Evolutionary conservation across 371 early-diverging fungal genomes (phyloP).

Genomic region (Lichtheimia ramosa): DNA sequence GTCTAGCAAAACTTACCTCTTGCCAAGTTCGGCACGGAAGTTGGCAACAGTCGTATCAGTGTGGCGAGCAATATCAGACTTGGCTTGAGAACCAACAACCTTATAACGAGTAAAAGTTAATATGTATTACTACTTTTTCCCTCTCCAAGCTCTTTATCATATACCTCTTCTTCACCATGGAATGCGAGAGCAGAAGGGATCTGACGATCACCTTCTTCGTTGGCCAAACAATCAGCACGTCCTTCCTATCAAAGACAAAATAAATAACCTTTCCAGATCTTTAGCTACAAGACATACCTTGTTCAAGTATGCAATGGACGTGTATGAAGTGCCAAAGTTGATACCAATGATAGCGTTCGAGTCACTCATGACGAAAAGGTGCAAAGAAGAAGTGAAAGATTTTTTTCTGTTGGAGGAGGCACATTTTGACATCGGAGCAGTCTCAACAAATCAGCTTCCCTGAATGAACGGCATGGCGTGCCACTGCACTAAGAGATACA

Average conservation of each 20-base stretch:
- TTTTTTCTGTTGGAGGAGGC: background rate
- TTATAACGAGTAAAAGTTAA: slow-evolving; percentile 21
- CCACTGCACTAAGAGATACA: no score
- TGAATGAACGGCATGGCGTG: no score
- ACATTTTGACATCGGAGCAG: no score
- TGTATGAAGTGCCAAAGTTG: slow-evolving; percentile 88
- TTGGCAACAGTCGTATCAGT: slow-evolving; percentile 84
- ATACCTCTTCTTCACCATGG: slow-evolving; percentile 86
- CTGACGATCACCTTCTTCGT: slow-evolving; percentile 96
- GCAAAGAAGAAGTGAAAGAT: background rate
- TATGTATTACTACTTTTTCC: background rate
- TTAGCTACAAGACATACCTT: slow-evolving; percentile 51
- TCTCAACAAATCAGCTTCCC: no score
- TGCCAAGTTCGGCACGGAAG: slow-evolving; percentile 86
- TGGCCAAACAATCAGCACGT: slow-evolving; percentile 91
- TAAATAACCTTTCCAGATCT: slow-evolving; percentile 7
- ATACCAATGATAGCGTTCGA: slow-evolving; percentile 68
- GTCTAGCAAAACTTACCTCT: slow-evolving; percentile 47
- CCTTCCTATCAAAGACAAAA: slow-evolving; percentile 71
- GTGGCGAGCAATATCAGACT: slow-evolving; percentile 87
- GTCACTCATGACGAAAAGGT: background rate
- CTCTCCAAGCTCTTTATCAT: background rate
- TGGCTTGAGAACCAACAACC: slow-evolving; percentile 92
- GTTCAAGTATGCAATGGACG: slow-evolving; percentile 86
- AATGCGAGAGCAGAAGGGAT: slow-evolving; percentile 92